Evolutionary conservation across 176 grass and related monocot genomes (phyloP).

Genomic region (Oryza meyeriana): DNA sequence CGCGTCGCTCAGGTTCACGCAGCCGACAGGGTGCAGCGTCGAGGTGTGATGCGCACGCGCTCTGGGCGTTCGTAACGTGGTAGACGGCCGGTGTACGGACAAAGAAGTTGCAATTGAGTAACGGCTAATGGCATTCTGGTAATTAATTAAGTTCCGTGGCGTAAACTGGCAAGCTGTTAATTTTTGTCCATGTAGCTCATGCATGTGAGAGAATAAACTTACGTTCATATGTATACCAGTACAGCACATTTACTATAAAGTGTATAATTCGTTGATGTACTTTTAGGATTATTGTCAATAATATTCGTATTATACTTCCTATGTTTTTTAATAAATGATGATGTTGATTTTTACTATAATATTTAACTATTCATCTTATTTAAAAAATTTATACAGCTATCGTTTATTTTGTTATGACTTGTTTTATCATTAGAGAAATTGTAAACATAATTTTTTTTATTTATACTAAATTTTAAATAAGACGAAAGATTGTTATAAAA

Average conservation of each 20-base stretch:
- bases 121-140: not conserved
- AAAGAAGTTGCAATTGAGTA: not conserved
- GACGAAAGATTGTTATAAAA: too few species aligned
- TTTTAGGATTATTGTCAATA: not conserved
- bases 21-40: constrained; percentile 57
- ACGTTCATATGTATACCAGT: not conserved
- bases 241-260: not conserved
- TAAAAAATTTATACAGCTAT: too few species aligned
- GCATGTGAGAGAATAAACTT: constrained; percentile 11
- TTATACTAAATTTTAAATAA: too few species aligned
- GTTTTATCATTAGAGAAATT: too few species aligned
- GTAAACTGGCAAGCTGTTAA: constrained; percentile 1
- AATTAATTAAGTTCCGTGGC: not conserved
- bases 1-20: constrained; percentile 44
- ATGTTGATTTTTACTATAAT: too few species aligned
- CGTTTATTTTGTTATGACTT: too few species aligned
- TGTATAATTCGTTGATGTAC: not conserved
- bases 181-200: not conserved
- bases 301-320: too few species aligned
- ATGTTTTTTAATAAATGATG: too few species aligned
- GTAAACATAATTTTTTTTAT: too few species aligned
- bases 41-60: constrained; percentile 32
- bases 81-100: not conserved
- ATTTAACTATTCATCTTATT: too few species aligned
- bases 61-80: not conserved